Conservation (phyloP, 2,329 filamentous ascomycete genomes). For the Neoascochyta sp. region DNA sequence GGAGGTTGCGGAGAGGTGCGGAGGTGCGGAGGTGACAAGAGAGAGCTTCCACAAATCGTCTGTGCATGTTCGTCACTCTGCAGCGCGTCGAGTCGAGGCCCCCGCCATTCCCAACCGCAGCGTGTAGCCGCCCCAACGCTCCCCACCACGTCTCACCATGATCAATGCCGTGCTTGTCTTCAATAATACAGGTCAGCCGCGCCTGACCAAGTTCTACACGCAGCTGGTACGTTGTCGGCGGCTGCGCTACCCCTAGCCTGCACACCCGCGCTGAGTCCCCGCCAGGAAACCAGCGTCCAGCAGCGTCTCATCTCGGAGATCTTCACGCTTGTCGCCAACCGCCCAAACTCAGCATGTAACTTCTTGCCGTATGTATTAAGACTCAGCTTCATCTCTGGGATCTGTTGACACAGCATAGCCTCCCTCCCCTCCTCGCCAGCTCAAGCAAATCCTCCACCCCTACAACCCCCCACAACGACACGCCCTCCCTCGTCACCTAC, state of each 20-base stretch:
- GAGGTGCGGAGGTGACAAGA: conserved; percentile 2
- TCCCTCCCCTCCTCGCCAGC: conserved; percentile 59
- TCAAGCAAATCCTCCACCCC: conserved; percentile 44
- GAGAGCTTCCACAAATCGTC: too few relatives aligned
- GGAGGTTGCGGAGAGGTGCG: conserved; percentile 3
- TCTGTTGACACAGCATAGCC: too few relatives aligned
- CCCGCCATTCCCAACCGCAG: too few relatives aligned
- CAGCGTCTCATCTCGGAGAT: conserved; percentile 96
- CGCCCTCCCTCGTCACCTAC: conserved; percentile 93
- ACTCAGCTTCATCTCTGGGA: conserved; percentile 6
- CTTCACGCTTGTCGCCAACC: conserved; percentile 90
- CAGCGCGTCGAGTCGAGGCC: too few relatives aligned
- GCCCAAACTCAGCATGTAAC: conserved; percentile 89
- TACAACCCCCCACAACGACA: conserved; percentile 70
- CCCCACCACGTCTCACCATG: conserved; percentile 53
- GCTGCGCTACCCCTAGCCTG: too few relatives aligned
- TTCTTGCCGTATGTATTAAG: conserved; percentile 73
- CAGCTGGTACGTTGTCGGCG: conserved; percentile 72
- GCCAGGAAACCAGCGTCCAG: conserved; percentile 90
- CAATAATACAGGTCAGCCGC: conserved; percentile 95
- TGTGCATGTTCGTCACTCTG: too few relatives aligned
- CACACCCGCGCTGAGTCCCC: neutral
- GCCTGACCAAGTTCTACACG: conserved; percentile 97
- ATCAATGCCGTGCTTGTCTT: conserved; percentile 99
- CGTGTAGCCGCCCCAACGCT: conserved; percentile 2